A percentile compares a stretch with the other conserved stretches of the same genome.
These are phyloP conservation scores for Lactarius pseudohatsudake DNA, from an alignment of 768 basidiomycete species.

Conservation along the genomic window DNA sequence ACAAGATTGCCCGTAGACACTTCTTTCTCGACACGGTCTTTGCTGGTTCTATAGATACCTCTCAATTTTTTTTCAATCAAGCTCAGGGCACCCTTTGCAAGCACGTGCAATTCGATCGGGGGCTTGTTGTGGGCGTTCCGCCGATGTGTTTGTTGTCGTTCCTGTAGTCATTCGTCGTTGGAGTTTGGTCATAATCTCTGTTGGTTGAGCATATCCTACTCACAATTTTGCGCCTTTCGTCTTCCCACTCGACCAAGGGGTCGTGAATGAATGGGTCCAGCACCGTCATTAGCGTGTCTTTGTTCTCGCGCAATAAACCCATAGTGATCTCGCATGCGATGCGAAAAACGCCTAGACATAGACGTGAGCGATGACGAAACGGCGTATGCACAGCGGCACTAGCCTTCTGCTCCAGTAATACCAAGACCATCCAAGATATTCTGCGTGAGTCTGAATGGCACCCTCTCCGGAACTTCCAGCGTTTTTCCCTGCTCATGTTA, in stretches of 20 bases:
- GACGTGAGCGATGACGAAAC: constrained; percentile 1
- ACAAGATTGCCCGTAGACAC: constrained; percentile 84
- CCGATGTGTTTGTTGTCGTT: constrained; percentile 23
- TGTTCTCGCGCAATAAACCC: constrained; percentile 83
- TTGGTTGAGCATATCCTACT: constrained; percentile 22
- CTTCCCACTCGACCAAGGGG: constrained; percentile 94
- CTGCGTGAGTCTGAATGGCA: constrained; percentile 93
- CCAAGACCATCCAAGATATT: constrained; percentile 92
- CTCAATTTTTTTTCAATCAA: constrained; percentile 84
- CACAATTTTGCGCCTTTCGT: constrained; percentile 69
- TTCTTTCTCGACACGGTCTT: constrained; percentile 39
- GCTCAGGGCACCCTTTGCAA: constrained; percentile 74
- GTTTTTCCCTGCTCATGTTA: constrained; percentile 58
- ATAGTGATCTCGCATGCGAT: constrained; percentile 90
- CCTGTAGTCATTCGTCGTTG: constrained; percentile 20
- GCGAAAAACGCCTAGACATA: constrained; percentile 72
- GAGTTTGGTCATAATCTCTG: neutral
- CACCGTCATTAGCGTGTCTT: constrained; percentile 91
- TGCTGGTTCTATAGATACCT: constrained; percentile 56
- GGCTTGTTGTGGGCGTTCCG: constrained; percentile 19
- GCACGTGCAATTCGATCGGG: constrained; percentile 51
- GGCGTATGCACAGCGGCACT: constrained; percentile 9
- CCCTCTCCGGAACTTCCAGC: constrained; percentile 85
- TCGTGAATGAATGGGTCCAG: constrained; percentile 97
- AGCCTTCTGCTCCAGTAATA: constrained; percentile 89